A percentile compares a stretch with the other conserved stretches of the same genome.
Evolutionary conservation across 768 basidiomycete species (phyloP).

Genomic region (Pleurotus ostreatus): DNA sequence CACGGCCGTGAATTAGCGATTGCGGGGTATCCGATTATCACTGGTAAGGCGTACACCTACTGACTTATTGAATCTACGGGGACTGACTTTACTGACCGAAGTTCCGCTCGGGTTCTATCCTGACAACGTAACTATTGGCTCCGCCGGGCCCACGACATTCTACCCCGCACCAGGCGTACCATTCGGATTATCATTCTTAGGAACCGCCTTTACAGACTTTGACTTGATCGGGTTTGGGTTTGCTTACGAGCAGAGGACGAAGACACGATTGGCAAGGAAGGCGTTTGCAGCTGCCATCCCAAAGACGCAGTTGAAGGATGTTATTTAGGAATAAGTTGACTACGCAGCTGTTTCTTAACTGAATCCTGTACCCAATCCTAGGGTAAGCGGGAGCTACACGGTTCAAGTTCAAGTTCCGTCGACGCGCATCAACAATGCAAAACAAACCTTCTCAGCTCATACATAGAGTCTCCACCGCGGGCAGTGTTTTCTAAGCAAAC

Average conservation of each 20-base stretch:
- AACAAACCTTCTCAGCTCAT: too few species aligned
- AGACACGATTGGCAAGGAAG: slow-evolving; percentile 41
- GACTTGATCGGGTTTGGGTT: slow-evolving; percentile 53
- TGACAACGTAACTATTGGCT: slow-evolving; percentile 33
- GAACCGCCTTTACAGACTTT: slow-evolving; percentile 59
- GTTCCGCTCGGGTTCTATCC: slow-evolving; percentile 63
- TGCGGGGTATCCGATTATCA: slow-evolving; percentile 53
- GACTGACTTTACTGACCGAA: slow-evolving; percentile 43
- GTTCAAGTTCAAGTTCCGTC: too few species aligned
- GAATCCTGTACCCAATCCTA: too few species aligned
- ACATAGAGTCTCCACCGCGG: too few species aligned
- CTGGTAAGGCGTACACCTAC: slow-evolving; percentile 14
- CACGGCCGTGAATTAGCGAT: slow-evolving; percentile 34
- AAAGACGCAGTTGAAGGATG: slow-evolving; percentile 23
- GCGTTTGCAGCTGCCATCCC: slow-evolving; percentile 55
- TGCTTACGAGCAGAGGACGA: slow-evolving; percentile 64
- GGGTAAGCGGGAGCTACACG: too few species aligned
- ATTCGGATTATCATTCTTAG: slow-evolving; percentile 59
- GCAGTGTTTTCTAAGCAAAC: too few species aligned
- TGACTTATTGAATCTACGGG: neutral
- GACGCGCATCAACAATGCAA: too few species aligned
- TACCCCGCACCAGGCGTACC: slow-evolving; percentile 55
- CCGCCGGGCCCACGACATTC: slow-evolving; percentile 36
- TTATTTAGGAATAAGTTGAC: neutral
- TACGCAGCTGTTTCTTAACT: too few species aligned